Evolutionary conservation across 2,329 filamentous ascomycete species (phyloP).

Genomic region (Talaromyces islandicus): DNA sequence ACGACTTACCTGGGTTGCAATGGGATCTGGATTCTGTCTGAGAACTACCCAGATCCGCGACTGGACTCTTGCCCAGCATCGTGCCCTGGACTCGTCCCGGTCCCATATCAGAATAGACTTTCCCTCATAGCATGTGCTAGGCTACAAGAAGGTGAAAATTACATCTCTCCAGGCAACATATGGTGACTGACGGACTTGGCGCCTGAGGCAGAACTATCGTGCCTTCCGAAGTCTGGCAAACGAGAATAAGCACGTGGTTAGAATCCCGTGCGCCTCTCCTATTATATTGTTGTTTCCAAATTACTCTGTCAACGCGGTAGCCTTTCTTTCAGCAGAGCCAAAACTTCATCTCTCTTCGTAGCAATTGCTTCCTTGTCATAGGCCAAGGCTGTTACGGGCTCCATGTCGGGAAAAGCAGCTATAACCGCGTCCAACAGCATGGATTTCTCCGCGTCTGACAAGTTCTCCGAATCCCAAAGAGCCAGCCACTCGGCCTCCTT

Average conservation of each 20-base stretch:
- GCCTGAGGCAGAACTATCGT: too few relatives aligned
- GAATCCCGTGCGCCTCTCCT: too few relatives aligned
- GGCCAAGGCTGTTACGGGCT: background rate
- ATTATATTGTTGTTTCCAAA: too few relatives aligned
- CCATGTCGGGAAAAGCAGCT: constrained; percentile 20
- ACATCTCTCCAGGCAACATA: too few relatives aligned
- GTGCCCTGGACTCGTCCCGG: too few relatives aligned
- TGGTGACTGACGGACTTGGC: too few relatives aligned
- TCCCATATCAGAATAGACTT: too few relatives aligned
- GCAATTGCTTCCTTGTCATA: constrained; percentile 14
- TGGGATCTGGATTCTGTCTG: background rate
- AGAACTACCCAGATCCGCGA: background rate
- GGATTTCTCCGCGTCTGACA: constrained; percentile 13
- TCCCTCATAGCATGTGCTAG: too few relatives aligned
- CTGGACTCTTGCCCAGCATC: too few relatives aligned
- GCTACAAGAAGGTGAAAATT: too few relatives aligned
- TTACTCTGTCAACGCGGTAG: background rate
- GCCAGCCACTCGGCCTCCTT: constrained; percentile 23
- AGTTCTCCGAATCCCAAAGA: constrained; percentile 19
- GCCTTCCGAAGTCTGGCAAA: too few relatives aligned
- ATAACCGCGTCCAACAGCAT: constrained; percentile 24
- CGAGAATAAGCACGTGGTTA: too few relatives aligned
- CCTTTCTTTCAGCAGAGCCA: constrained; percentile 6
- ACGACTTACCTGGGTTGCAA: background rate
- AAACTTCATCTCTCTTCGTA: constrained; percentile 8